phyloP scores from a whole-genome alignment of 1,284 basidiomycete species.

The Tilletia indica region DNA sequence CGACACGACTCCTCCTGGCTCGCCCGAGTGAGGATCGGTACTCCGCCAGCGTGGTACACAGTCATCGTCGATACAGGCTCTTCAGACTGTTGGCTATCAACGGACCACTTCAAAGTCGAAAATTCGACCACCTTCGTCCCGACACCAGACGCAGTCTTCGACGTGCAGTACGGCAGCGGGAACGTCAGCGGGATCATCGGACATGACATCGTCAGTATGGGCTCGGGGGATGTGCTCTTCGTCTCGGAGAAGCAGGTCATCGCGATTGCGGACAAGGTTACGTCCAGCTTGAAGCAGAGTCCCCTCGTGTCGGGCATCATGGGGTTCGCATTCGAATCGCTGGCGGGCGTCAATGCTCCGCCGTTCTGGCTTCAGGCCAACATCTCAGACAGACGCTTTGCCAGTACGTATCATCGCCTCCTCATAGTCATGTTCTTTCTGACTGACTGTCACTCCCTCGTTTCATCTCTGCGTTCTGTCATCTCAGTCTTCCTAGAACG shows the following conservation, averaged over 20 bases:
- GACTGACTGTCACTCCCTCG: no score
- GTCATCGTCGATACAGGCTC: no score
- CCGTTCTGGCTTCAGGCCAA: constrained; percentile 37
- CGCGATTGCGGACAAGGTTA: constrained; percentile 38
- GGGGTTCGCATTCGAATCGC: constrained; percentile 40
- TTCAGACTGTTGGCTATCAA: no score
- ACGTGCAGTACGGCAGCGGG: no score
- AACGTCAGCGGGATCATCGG: no score
- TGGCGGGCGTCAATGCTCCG: constrained; percentile 26
- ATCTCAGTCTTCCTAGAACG: not conserved
- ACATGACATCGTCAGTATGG: no score
- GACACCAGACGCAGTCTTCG: no score
- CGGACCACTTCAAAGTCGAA: no score
- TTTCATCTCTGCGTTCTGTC: not conserved
- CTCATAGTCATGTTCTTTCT: no score
- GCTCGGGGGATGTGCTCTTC: no score
- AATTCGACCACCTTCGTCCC: no score
- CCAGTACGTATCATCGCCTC: not conserved
- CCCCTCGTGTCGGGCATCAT: constrained; percentile 35
- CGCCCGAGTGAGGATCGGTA: constrained; percentile 36
- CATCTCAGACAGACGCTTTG: constrained; percentile 39
- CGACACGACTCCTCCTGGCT: constrained; percentile 40
- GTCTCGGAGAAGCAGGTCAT: constrained; percentile 26
- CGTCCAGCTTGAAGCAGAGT: constrained; percentile 25
- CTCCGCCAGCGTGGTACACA: no score